Percentiles rank a stretch among this genome's conserved stretches.
phyloP scores from a whole-genome alignment of 768 basidiomycete genomes.

The Suillus lakei region DNA sequence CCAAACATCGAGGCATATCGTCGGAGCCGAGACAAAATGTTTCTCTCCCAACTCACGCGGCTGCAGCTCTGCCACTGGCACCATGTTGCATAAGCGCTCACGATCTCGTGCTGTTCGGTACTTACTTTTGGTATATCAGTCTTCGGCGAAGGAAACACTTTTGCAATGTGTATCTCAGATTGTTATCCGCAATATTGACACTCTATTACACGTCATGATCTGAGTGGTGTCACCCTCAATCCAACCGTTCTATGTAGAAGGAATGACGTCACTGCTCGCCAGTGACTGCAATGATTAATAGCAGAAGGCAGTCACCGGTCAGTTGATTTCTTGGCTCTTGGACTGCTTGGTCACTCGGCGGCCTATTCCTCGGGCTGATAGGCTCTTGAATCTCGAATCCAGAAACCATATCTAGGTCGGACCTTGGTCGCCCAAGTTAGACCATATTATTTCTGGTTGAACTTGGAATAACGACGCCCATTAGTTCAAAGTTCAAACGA shows the following conservation, averaged over 20 bases:
- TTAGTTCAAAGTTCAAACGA: conserved; percentile 5
- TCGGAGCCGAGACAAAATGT: conserved; percentile 17
- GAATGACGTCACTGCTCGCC: background rate
- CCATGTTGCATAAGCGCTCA: background rate
- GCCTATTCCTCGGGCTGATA: background rate
- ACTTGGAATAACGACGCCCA: background rate
- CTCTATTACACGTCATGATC: conserved; percentile 4
- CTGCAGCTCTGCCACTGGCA: background rate
- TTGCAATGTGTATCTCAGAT: background rate
- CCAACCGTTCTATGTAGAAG: background rate
- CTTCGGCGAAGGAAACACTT: background rate
- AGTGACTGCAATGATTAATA: background rate
- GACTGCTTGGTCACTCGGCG: background rate
- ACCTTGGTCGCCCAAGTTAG: background rate
- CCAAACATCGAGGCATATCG: conserved; percentile 3
- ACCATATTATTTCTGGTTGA: background rate
- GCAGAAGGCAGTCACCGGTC: background rate
- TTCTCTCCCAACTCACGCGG: background rate
- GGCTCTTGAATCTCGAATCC: background rate
- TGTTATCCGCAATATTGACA: background rate
- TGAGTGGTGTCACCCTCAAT: background rate
- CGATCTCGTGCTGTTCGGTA: background rate
- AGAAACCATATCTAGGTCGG: background rate
- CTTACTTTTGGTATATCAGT: background rate
- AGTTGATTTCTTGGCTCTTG: background rate